A percentile compares a stretch with the other conserved stretches of the same genome.
phyloP scores from a whole-genome alignment of 305 asterid species.

The Solanum hybrid region DNA sequence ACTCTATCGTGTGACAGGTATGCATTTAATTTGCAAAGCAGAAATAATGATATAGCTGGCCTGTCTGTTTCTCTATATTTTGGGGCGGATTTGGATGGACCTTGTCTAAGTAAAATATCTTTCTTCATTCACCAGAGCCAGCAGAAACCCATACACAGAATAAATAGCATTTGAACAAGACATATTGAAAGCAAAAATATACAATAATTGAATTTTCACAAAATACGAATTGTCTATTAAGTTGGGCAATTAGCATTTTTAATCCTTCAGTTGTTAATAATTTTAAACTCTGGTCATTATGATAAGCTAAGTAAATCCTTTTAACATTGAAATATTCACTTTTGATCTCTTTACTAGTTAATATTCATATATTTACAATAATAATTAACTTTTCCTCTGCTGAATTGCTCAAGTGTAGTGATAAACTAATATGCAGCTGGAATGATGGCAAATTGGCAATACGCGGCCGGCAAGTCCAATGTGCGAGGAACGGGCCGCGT shows the following conservation, averaged over 20 bases:
- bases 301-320: neutral
- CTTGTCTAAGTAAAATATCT: neutral
- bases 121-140: neutral
- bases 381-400: neutral
- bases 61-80: neutral
- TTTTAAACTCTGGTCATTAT: neutral
- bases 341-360: neutral
- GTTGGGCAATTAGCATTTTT: too few species aligned
- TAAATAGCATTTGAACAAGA: neutral
- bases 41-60: neutral
- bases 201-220: neutral
- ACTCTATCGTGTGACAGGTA: neutral
- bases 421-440: neutral
- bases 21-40: neutral
- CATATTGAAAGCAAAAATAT: neutral
- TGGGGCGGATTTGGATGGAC: neutral
- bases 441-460: neutral
- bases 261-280: too few species aligned
- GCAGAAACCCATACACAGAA: neutral
- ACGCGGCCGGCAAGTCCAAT: neutral
- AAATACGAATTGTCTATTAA: too few species aligned
- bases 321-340: neutral
- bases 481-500: neutral
- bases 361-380: neutral
- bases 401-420: neutral